Evolutionary conservation across 192 early-diverging fungal genomes (phyloP).

Genomic region (Entomortierella beljakovae): DNA sequence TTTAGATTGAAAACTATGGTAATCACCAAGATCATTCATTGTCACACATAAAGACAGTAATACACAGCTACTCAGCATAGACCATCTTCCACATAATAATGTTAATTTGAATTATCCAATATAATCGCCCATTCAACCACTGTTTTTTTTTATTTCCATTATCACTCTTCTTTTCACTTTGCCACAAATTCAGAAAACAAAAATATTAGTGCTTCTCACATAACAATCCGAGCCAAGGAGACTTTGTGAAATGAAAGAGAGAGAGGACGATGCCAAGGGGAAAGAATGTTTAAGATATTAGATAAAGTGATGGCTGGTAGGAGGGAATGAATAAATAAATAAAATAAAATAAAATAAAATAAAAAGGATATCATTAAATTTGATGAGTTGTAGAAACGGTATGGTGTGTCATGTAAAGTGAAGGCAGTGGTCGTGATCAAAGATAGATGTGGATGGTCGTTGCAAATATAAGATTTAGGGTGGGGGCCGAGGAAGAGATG

Average conservation of each 20-base stretch:
- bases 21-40: too few species aligned
- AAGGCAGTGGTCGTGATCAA: neutral
- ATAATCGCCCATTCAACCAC: too few species aligned
- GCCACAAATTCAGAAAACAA: neutral
- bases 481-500: neutral
- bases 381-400: neutral
- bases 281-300: neutral
- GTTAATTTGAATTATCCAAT: too few species aligned
- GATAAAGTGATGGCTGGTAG: too few species aligned
- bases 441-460: neutral
- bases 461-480: neutral
- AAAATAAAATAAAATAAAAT: neutral
- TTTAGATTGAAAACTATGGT: too few species aligned
- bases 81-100: too few species aligned
- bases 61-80: too few species aligned
- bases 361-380: neutral
- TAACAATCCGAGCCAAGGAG: conserved; percentile 11
- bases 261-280: neutral
- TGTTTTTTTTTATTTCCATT: too few species aligned
- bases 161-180: too few species aligned
- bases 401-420: neutral
- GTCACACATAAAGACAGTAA: too few species aligned
- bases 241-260: neutral
- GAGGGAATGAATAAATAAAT: neutral
- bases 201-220: neutral